A percentile compares a stretch with the other conserved stretches of the same genome.
Conservation (phyloP, 306 rosid genomes). For the Prunus davidiana region DNA sequence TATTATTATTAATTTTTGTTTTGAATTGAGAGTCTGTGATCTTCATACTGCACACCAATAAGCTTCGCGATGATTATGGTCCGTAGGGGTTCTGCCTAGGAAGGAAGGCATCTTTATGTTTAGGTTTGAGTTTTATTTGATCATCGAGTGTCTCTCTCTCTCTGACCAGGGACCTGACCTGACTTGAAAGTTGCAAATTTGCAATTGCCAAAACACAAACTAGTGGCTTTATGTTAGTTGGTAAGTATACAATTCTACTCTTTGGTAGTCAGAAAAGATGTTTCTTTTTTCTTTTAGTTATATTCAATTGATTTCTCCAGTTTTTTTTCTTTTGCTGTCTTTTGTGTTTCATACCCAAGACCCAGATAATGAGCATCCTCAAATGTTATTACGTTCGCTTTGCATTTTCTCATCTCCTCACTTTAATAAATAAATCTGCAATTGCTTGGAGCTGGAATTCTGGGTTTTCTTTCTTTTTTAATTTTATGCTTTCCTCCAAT, state of each 20-base stretch:
- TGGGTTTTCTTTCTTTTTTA: neutral
- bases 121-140: neutral
- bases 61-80: neutral
- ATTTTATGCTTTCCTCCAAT: constrained; percentile 24
- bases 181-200: neutral
- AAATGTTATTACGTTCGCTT: neutral
- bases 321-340: neutral
- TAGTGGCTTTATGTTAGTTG: neutral
- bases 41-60: neutral
- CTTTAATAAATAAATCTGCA: neutral
- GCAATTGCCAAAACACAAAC: neutral
- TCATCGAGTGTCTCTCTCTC: neutral
- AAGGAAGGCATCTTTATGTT: too few species aligned
- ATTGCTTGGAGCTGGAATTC: neutral
- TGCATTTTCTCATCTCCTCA: neutral
- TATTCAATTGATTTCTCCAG: neutral
- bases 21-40: neutral
- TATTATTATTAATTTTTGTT: neutral
- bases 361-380: neutral
- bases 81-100: too few species aligned
- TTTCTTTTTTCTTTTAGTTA: neutral
- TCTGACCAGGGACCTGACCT: neutral
- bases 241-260: neutral
- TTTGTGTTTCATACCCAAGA: neutral
- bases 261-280: too few species aligned